Percentiles rank a stretch among this genome's conserved stretches.
phyloP scores from a whole-genome alignment of 257 asterid species.

The Solanum habrochaites region DNA sequence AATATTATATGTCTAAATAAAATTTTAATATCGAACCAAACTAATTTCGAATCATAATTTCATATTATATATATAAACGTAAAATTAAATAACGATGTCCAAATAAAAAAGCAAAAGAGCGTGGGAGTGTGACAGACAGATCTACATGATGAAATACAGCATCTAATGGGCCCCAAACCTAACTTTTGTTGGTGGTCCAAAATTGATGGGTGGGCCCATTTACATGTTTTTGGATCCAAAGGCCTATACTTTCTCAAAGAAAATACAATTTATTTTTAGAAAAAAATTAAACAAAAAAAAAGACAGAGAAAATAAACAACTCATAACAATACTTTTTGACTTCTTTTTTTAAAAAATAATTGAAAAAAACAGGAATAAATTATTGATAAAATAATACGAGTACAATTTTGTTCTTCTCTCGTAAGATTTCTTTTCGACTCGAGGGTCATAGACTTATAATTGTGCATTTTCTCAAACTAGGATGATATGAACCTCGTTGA shows the following conservation, averaged over 20 bases:
- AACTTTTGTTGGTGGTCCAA: conserved; percentile 21
- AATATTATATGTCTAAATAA: too few relatives aligned
- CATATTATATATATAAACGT: not conserved
- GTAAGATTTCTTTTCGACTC: too few relatives aligned
- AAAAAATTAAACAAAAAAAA: not conserved
- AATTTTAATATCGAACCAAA: too few relatives aligned
- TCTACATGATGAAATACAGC: conserved; percentile 51
- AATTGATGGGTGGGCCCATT: conserved; percentile 27
- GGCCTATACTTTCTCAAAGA: conserved; percentile 8
- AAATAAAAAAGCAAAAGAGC: conserved; percentile 1
- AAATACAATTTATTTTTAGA: not conserved
- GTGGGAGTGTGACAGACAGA: conserved; percentile 18
- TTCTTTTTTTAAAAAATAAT: too few relatives aligned
- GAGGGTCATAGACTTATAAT: too few relatives aligned
- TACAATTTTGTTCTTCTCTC: too few relatives aligned
- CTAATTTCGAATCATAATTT: not conserved
- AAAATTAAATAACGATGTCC: not conserved
- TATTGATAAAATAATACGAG: not conserved
- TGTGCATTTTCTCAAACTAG: not conserved
- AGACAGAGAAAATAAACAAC: not conserved
- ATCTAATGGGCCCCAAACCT: conserved; percentile 24
- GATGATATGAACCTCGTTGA: rapidly evolving
- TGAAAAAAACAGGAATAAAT: not conserved
- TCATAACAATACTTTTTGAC: not conserved
- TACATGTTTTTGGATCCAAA: conserved; percentile 39